These are phyloP conservation scores for Coriaria nepalensis DNA, from an alignment of 306 rosid genomes.

Conservation along the genomic window DNA sequence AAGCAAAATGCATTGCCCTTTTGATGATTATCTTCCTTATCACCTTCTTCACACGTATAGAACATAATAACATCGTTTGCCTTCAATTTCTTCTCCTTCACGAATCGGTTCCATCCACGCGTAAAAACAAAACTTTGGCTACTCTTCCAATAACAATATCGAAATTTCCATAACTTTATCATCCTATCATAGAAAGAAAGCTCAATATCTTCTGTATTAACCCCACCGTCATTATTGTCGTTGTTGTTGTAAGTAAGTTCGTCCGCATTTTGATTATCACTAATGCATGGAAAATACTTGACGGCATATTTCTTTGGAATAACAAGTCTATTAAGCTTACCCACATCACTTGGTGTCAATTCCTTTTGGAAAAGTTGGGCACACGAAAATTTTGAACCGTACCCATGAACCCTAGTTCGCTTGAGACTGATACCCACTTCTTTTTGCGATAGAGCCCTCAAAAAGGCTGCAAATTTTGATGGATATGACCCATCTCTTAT, in stretches of 20 bases:
- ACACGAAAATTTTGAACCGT: constrained; percentile 18
- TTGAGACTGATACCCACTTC: constrained; percentile 4
- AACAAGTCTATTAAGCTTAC: constrained; percentile 72
- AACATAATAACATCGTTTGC: constrained; percentile 34
- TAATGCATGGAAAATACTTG: constrained; percentile 43
- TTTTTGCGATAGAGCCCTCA: constrained; percentile 12
- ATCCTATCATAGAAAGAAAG: constrained; percentile 28
- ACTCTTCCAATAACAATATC: constrained; percentile 43
- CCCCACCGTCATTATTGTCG: constrained; percentile 5
- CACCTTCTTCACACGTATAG: constrained; percentile 21
- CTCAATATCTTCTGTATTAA: constrained; percentile 21
- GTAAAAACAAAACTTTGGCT: constrained; percentile 44
- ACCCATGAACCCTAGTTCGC: constrained; percentile 17
- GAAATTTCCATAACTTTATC: constrained; percentile 31
- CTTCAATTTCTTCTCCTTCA: constrained; percentile 33
- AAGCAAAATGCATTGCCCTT: constrained; percentile 21
- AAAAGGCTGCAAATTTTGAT: constrained; percentile 38
- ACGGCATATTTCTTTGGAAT: constrained; percentile 69
- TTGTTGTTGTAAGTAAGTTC: neutral
- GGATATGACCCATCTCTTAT: constrained; percentile 68
- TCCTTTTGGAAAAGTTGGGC: constrained; percentile 64
- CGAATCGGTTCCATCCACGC: constrained; percentile 45
- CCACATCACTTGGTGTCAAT: constrained; percentile 80
- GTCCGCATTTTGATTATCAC: constrained; percentile 1
- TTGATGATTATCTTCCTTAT: constrained; percentile 6